These are phyloP conservation scores for Kazachstania africana DNA, from an alignment of 805 yeast species.

Conservation along the genomic window DNA sequence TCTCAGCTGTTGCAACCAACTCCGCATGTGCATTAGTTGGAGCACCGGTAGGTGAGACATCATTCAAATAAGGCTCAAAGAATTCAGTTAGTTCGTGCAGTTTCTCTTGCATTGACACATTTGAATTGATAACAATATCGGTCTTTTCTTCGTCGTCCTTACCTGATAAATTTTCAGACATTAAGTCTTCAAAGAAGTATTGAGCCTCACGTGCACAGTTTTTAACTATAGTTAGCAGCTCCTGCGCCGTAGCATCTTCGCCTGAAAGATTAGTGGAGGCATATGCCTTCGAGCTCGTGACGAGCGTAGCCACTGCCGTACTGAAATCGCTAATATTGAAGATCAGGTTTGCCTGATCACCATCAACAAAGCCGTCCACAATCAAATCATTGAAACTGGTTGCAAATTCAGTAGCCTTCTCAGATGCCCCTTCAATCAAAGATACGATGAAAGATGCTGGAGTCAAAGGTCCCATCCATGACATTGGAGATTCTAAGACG, in stretches of 20 bases:
- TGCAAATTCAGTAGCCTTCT: constrained; percentile 69
- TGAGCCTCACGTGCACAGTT: constrained; percentile 51
- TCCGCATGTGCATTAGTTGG: constrained; percentile 65
- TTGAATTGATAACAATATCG: constrained; percentile 66
- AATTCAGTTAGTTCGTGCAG: constrained; percentile 54
- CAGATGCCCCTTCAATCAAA: constrained; percentile 56
- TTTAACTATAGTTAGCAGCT: constrained; percentile 19
- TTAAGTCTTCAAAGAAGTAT: constrained; percentile 46
- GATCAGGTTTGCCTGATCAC: constrained; percentile 38
- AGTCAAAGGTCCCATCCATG: constrained; percentile 5
- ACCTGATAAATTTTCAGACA: constrained; percentile 39
- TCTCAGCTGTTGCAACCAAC: constrained; percentile 58
- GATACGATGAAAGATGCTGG: constrained; percentile 25
- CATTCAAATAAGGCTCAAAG: constrained; percentile 32
- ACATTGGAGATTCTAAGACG: constrained; percentile 56
- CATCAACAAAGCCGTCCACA: constrained; percentile 56
- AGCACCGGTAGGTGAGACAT: constrained; percentile 3
- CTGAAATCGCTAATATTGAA: constrained; percentile 29
- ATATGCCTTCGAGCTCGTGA: constrained; percentile 30
- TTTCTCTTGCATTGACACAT: constrained; percentile 59
- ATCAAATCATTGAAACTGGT: constrained; percentile 36
- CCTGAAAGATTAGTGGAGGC: constrained; percentile 3
- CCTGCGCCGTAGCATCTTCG: constrained; percentile 1
- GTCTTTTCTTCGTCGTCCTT: constrained; percentile 56
- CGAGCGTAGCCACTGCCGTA: constrained; percentile 29